These are phyloP conservation scores for Castanea crenata DNA, from an alignment of 306 rosid species.

Conservation along the genomic window DNA sequence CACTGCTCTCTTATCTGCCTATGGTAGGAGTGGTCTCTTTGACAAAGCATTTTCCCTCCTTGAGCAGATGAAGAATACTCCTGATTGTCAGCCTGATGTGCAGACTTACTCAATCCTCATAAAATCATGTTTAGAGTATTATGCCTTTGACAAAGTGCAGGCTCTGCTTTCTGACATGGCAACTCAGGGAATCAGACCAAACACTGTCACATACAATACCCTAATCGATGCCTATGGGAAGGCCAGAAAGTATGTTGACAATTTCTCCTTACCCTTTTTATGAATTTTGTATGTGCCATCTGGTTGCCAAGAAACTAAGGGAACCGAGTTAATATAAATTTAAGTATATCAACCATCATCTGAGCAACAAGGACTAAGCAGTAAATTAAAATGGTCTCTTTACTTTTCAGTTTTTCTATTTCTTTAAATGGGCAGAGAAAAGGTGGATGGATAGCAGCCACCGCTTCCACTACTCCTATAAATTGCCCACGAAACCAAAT, in stretches of 20 bases:
- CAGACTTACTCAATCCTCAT: slow-evolving; percentile 87
- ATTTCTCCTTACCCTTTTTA: slow-evolving; percentile 13
- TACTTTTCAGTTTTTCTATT: neutral
- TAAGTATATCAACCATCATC: slow-evolving; percentile 3
- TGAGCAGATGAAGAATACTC: slow-evolving; percentile 69
- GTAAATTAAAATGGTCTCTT: neutral
- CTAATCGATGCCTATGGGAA: slow-evolving; percentile 89
- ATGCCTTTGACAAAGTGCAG: slow-evolving; percentile 71
- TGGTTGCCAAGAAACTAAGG: slow-evolving; percentile 31
- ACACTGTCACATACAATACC: slow-evolving; percentile 78
- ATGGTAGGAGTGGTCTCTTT: slow-evolving; percentile 78
- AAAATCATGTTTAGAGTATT: slow-evolving; percentile 80
- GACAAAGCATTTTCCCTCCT: slow-evolving; percentile 79
- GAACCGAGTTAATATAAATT: slow-evolving; percentile 2
- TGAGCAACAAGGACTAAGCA: neutral
- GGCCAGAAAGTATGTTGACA: slow-evolving; percentile 64
- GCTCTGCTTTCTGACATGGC: slow-evolving; percentile 75
- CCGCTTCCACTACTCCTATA: neutral
- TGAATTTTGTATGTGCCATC: slow-evolving; percentile 24
- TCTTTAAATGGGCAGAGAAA: slow-evolving; percentile 8
- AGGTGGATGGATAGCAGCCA: neutral
- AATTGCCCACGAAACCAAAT: slow-evolving; percentile 8
- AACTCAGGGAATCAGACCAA: slow-evolving; percentile 67
- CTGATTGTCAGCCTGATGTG: slow-evolving; percentile 78
- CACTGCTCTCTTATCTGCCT: slow-evolving; percentile 90